Conservation (phyloP, 139 green algal genomes). For the Volvox reticuliferus region DNA sequence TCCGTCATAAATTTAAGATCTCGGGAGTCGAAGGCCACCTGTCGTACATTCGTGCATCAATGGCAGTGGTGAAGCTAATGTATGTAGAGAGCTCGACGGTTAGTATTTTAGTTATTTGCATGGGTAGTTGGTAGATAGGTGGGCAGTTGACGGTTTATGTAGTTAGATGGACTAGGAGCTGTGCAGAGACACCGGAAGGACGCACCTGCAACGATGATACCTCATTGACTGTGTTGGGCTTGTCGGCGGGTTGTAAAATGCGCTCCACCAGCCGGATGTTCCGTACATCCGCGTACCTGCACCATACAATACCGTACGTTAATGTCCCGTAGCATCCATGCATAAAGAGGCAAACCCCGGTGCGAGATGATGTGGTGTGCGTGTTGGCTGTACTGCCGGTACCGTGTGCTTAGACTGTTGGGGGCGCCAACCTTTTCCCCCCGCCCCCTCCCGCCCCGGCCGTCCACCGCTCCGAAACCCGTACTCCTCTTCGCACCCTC, state of each 20-base stretch:
- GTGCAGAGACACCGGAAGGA: too few species aligned
- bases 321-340: too few species aligned
- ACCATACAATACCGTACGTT: too few species aligned
- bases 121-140: neutral
- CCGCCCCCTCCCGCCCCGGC: too few species aligned
- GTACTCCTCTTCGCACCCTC: neutral
- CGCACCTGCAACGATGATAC: conserved; percentile 32
- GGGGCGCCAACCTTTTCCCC: too few species aligned
- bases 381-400: neutral
- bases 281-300: conserved; percentile 21
- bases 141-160: neutral
- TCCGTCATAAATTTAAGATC: conserved; percentile 48
- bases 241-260: conserved; percentile 11
- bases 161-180: neutral
- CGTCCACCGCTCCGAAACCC: neutral
- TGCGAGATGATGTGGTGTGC: neutral
- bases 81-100: too few species aligned
- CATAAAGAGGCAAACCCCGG: too few species aligned
- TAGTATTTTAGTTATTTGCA: too few species aligned
- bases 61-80: too few species aligned
- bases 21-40: conserved; percentile 21
- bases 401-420: neutral
- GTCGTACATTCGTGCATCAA: neutral
- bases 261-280: conserved; percentile 20
- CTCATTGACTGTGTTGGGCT: conserved; percentile 44